Evolutionary conservation across 371 early-diverging fungal species (phyloP).

Genomic region (Phascolomyces articulosus): DNA sequence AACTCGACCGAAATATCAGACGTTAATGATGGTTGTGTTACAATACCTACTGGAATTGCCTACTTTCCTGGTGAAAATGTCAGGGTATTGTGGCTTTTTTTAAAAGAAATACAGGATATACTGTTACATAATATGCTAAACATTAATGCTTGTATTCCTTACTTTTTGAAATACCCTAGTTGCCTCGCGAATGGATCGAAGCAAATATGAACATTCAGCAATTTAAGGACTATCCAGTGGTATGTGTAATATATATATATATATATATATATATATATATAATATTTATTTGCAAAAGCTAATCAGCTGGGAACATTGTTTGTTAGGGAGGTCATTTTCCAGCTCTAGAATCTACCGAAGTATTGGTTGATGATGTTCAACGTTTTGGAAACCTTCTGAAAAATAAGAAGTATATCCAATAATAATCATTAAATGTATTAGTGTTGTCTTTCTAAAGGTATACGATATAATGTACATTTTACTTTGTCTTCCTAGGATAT

Average conservation of each 20-base stretch:
- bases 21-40: constrained; percentile 30
- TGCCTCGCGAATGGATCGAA: neutral
- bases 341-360: constrained; percentile 61
- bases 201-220: neutral
- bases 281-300: no score
- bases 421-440: no score
- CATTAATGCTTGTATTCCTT: no score
- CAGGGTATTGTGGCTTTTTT: neutral
- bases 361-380: constrained; percentile 47
- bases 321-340: constrained; percentile 72
- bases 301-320: neutral
- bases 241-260: no score
- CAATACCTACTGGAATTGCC: constrained; percentile 56
- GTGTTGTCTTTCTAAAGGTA: no score
- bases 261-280: no score
- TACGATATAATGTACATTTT: no score
- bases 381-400: constrained; percentile 30
- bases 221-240: neutral
- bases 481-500: no score
- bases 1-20: constrained; percentile 29
- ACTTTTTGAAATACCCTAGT: neutral
- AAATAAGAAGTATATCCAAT: neutral
- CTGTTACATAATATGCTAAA: no score
- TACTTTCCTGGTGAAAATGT: constrained; percentile 53
- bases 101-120: no score